Percentiles rank a stretch among this genome's conserved stretches.
These are phyloP conservation scores for Cornus suecica DNA, from an alignment of 148 eudicot genomes.

Conservation along the genomic window DNA sequence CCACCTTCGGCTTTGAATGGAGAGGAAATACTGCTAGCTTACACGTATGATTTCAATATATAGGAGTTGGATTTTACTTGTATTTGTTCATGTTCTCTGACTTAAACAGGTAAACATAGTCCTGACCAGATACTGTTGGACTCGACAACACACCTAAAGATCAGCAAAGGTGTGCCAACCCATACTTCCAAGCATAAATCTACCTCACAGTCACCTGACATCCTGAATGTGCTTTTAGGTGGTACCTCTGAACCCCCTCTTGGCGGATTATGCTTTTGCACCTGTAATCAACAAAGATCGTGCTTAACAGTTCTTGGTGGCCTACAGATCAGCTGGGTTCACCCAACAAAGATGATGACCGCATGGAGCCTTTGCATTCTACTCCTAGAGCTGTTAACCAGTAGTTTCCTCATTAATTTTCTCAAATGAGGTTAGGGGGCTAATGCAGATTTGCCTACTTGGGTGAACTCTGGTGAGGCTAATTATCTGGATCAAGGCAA, in stretches of 20 bases:
- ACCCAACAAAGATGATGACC: constrained; percentile 47
- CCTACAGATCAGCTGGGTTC: constrained; percentile 84
- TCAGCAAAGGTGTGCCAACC: constrained; percentile 68
- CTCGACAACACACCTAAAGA: constrained; percentile 65
- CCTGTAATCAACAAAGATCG: constrained; percentile 70
- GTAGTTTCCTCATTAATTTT: too few species aligned
- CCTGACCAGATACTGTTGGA: constrained; percentile 42
- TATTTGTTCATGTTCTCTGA: neutral
- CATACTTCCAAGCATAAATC: constrained; percentile 47
- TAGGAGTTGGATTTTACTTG: too few species aligned
- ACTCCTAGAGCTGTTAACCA: too few species aligned
- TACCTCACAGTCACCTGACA: constrained; percentile 85
- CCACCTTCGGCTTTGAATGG: too few species aligned
- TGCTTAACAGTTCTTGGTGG: constrained; percentile 74
- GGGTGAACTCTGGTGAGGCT: too few species aligned
- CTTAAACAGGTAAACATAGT: constrained; percentile 46
- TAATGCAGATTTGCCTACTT: too few species aligned
- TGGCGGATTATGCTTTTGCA: constrained; percentile 57
- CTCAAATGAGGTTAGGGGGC: too few species aligned
- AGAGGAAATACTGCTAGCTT: too few species aligned
- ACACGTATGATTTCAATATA: too few species aligned
- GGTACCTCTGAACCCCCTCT: constrained; percentile 59
- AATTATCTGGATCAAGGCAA: too few species aligned
- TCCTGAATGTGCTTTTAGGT: constrained; percentile 75
- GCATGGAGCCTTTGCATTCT: too few species aligned